These are phyloP conservation scores for Cytospora piceicola DNA, from an alignment of 2,329 filamentous ascomycete species.

Conservation along the genomic window DNA sequence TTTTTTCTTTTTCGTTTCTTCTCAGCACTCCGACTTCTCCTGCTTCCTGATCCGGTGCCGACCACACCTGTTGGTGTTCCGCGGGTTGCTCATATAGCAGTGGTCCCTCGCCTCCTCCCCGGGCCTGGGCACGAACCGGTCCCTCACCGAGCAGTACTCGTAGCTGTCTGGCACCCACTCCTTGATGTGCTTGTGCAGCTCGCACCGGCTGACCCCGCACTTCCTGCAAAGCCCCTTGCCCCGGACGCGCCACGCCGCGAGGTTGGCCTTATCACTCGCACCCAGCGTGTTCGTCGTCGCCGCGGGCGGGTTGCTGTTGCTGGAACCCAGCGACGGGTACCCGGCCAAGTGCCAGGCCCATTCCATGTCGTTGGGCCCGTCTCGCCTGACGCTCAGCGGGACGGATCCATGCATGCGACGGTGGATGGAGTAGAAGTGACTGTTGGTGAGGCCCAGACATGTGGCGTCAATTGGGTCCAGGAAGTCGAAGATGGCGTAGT, in stretches of 20 bases:
- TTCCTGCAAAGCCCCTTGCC: slow-evolving; percentile 66
- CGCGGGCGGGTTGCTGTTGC: slow-evolving; percentile 18
- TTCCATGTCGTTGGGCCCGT: slow-evolving; percentile 65
- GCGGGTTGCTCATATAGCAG: slow-evolving; percentile 65
- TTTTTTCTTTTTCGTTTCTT: neutral
- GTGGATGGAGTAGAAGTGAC: slow-evolving; percentile 62
- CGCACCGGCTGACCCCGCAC: slow-evolving; percentile 63
- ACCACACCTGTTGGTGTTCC: slow-evolving; percentile 61
- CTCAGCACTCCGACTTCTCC: slow-evolving; percentile 27
- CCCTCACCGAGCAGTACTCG: slow-evolving; percentile 65
- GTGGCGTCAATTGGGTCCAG: slow-evolving; percentile 68
- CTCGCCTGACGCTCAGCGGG: slow-evolving; percentile 59
- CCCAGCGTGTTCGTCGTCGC: slow-evolving; percentile 22
- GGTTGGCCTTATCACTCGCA: slow-evolving; percentile 35
- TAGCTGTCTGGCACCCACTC: slow-evolving; percentile 60
- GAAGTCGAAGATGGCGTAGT: slow-evolving; percentile 63
- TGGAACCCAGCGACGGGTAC: slow-evolving; percentile 36
- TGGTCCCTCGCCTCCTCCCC: slow-evolving; percentile 50
- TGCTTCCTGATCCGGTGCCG: slow-evolving; percentile 50
- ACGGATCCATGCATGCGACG: slow-evolving; percentile 59
- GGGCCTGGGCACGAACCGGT: slow-evolving; percentile 58
- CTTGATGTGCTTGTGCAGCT: slow-evolving; percentile 65
- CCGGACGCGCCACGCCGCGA: slow-evolving; percentile 55
- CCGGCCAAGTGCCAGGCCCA: slow-evolving; percentile 65
- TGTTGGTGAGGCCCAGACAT: slow-evolving; percentile 63